Evolutionary conservation across 768 basidiomycete species (phyloP), one percentile per base, ranked within the genome.

Genomic region (Tylopilus balloui): DNA sequence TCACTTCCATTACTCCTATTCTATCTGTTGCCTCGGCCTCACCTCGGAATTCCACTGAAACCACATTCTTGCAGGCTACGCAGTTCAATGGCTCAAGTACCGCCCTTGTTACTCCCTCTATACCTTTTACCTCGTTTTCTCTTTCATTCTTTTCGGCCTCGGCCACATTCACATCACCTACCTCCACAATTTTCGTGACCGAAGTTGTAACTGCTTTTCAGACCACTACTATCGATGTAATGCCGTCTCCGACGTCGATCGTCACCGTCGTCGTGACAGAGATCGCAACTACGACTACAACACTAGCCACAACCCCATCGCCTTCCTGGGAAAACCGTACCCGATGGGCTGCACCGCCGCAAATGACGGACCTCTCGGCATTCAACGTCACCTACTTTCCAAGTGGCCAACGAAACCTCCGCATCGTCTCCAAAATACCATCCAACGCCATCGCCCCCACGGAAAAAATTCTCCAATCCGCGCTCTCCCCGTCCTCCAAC

Each of bases 371-470:
- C 60, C 72, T 89, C 23, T 65, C 71, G 29, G 55, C 78, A 3
- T 88, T 86, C 74, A 78, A 78, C 41, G 63, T 87, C 52, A 73
- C 78, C 11, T 59, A 72, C 44, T 84, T 83, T 59, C 70, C 81
- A 0, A 75, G 72, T 39, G 81, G 81, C 0, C 56, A 71, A 53
- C 54, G 70, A 25, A 88, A 87, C 62, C 63, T 87, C 49, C 69
- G 71, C 44, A 68, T 88, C 53, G 73, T 86, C 38, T 61, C 71
- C 15, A 74, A 73, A 17, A 72, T 79, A 28, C 79, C 78, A 0
- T 58, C 67, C 19, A 48, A 56, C 38, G 69, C 70, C 10, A 68
- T 68, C 23, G 63, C 61, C 2, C 51, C 58, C 35, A 51, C 27
- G 27, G 51, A 23, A 38, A 61, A 41, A 38, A 43, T 36, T 37